Evolutionary conservation across 2,329 filamentous ascomycete species (phyloP).

Genomic region (Pseudocercospora fijiensis): DNA sequence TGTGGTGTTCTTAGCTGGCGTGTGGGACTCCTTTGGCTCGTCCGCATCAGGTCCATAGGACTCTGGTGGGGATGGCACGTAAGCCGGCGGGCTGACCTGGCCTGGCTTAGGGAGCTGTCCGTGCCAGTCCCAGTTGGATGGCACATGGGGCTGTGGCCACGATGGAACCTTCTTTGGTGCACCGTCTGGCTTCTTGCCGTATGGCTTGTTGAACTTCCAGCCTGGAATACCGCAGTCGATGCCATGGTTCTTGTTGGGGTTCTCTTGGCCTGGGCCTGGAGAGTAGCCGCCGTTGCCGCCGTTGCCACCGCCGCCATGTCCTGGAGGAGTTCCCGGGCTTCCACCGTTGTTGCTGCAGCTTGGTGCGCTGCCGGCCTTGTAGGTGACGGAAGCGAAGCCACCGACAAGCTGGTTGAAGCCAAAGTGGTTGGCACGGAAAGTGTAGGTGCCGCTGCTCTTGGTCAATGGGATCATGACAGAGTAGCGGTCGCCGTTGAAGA

Average conservation of each 20-base stretch:
- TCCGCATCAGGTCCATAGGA: slow-evolving; percentile 3
- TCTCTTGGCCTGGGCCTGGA: neutral
- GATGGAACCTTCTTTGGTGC: neutral
- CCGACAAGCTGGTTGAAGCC: slow-evolving; percentile 19
- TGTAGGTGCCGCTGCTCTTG: slow-evolving; percentile 44
- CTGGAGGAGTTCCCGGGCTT: neutral
- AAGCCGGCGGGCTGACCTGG: neutral
- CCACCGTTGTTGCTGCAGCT: neutral
- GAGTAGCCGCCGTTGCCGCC: neutral
- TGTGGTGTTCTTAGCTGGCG: slow-evolving; percentile 5
- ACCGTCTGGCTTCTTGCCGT: slow-evolving; percentile 5
- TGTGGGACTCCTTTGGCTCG: neutral
- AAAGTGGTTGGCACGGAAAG: slow-evolving; percentile 19
- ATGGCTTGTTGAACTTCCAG: slow-evolving; percentile 8
- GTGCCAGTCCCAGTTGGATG: slow-evolving; percentile 8
- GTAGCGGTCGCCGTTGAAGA: slow-evolving; percentile 57
- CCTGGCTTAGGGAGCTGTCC: neutral
- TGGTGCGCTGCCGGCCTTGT: slow-evolving; percentile 7
- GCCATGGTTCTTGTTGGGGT: slow-evolving; percentile 2
- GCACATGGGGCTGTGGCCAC: neutral
- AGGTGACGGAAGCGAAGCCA: slow-evolving; percentile 20
- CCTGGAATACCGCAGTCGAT: slow-evolving; percentile 7
- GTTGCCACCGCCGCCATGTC: neutral
- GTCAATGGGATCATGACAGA: slow-evolving; percentile 53
- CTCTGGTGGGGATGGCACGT: neutral